These are phyloP conservation scores for Suillus occidentalis DNA, from an alignment of 768 basidiomycete genomes.

Conservation along the genomic window DNA sequence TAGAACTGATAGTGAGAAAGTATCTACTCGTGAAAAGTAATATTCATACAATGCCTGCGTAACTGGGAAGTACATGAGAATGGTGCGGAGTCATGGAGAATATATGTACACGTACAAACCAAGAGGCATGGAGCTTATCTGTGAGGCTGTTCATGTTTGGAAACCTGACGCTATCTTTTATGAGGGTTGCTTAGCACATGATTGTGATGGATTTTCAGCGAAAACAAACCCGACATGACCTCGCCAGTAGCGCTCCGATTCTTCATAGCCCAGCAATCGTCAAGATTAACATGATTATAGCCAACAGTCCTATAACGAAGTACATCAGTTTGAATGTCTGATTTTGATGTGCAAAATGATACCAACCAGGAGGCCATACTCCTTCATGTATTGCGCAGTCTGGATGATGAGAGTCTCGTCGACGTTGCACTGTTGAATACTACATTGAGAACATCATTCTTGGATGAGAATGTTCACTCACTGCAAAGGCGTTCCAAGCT, in stretches of 20 bases:
- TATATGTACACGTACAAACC: slow-evolving; percentile 46
- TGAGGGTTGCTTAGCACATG: background rate
- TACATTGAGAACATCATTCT: background rate
- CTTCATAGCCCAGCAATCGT: slow-evolving; percentile 65
- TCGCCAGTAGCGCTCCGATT: slow-evolving; percentile 50
- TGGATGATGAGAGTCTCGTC: slow-evolving; percentile 50
- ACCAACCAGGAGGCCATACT: slow-evolving; percentile 49
- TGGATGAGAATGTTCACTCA: slow-evolving; percentile 26
- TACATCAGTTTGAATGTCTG: slow-evolving; percentile 12
- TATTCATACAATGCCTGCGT: slow-evolving; percentile 57
- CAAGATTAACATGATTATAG: slow-evolving; percentile 59
- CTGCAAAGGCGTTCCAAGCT: slow-evolving; percentile 72
- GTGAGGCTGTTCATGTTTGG: slow-evolving; percentile 58
- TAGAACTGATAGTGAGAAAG: slow-evolving; percentile 17
- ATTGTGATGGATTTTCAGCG: background rate
- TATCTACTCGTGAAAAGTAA: background rate
- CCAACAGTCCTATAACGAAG: slow-evolving; percentile 46
- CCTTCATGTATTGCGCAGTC: slow-evolving; percentile 51
- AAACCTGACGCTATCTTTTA: slow-evolving; percentile 48
- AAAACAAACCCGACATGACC: slow-evolving; percentile 51
- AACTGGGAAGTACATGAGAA: slow-evolving; percentile 31
- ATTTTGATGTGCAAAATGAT: background rate
- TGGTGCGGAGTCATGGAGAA: background rate
- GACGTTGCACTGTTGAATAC: slow-evolving; percentile 49
- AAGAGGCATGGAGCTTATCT: slow-evolving; percentile 48